Evolutionary conservation across 2,329 filamentous ascomycete genomes (phyloP).

Genomic region (Chrysoporthe puriensis): DNA sequence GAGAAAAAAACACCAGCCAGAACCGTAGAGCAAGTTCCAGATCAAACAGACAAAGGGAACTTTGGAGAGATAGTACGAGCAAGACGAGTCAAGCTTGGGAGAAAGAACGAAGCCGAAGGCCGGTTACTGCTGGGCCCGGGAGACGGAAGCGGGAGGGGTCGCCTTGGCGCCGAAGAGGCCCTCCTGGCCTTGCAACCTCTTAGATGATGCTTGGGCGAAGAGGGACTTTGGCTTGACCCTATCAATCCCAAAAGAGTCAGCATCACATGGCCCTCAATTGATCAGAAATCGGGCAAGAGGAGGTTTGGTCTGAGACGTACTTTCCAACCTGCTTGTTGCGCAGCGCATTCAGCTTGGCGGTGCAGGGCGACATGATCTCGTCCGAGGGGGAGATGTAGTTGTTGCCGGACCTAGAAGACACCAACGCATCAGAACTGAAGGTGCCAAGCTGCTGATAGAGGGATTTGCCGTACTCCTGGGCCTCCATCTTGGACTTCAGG

Average conservation of each 20-base stretch:
- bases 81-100: background rate
- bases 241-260: slow-evolving; percentile 17
- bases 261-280: background rate
- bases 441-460: background rate
- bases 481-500: slow-evolving; percentile 71
- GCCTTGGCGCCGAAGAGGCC: slow-evolving; percentile 42
- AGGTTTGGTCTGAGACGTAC: slow-evolving; percentile 50
- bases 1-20: slow-evolving; percentile 2
- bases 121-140: slow-evolving; percentile 7
- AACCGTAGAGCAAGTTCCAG: background rate
- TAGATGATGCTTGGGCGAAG: slow-evolving; percentile 67
- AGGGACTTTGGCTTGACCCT: slow-evolving; percentile 70
- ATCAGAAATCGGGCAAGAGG: too few relatives aligned
- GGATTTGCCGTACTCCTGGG: slow-evolving; percentile 40
- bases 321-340: slow-evolving; percentile 81
- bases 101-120: background rate
- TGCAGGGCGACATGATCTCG: slow-evolving; percentile 85
- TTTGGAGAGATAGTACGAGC: slow-evolving; percentile 7
- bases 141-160: slow-evolving; percentile 21
- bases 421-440: slow-evolving; percentile 9
- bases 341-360: slow-evolving; percentile 78
- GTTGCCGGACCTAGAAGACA: slow-evolving; percentile 22
- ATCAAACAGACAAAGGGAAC: slow-evolving; percentile 24
- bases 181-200: slow-evolving; percentile 57
- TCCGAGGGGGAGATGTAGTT: slow-evolving; percentile 82